These are phyloP conservation scores for Chamaenerion angustifolium DNA, from an alignment of 345 rosid species.

Conservation along the genomic window DNA sequence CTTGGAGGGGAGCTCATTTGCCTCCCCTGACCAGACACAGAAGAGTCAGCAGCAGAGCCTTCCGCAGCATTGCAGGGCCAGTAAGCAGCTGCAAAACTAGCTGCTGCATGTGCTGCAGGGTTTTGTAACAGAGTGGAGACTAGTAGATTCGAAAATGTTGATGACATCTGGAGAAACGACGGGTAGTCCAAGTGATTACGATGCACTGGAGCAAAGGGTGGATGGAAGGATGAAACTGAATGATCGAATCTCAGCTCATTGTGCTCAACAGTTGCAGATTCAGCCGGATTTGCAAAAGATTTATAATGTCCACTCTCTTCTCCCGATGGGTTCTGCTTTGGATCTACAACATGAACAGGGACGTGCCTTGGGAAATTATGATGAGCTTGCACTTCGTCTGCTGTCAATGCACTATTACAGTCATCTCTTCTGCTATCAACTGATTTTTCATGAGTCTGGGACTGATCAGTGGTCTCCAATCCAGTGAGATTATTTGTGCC, in stretches of 20 bases:
- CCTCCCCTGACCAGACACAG: constrained; percentile 9
- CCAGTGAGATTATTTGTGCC: constrained; percentile 32
- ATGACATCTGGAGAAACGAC: constrained; percentile 55
- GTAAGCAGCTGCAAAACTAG: constrained; percentile 63
- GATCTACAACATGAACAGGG: constrained; percentile 46
- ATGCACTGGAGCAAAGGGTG: constrained; percentile 26
- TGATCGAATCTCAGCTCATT: constrained; percentile 25
- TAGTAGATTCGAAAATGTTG: constrained; percentile 60
- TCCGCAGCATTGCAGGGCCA: constrained; percentile 35
- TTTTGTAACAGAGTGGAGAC: constrained; percentile 64
- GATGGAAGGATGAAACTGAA: constrained; percentile 42
- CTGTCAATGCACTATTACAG: constrained; percentile 13
- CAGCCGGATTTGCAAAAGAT: constrained; percentile 27
- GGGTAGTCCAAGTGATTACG: constrained; percentile 50
- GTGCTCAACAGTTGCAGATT: constrained; percentile 43
- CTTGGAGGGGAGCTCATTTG: constrained; percentile 42
- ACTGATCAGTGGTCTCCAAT: constrained; percentile 23
- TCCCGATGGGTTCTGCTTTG: constrained; percentile 22
- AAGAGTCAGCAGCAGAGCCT: constrained; percentile 31
- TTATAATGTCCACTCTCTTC: constrained; percentile 29
- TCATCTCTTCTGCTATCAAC: constrained; percentile 21
- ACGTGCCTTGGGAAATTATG: constrained; percentile 64
- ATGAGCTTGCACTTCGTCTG: constrained; percentile 36
- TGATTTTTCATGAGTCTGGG: constrained; percentile 15
- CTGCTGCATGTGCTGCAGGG: constrained; percentile 78